Base-by-base conservation (phyloP, 2,329 filamentous ascomycete genomes). In the Aspergillus sp. region DNA sequence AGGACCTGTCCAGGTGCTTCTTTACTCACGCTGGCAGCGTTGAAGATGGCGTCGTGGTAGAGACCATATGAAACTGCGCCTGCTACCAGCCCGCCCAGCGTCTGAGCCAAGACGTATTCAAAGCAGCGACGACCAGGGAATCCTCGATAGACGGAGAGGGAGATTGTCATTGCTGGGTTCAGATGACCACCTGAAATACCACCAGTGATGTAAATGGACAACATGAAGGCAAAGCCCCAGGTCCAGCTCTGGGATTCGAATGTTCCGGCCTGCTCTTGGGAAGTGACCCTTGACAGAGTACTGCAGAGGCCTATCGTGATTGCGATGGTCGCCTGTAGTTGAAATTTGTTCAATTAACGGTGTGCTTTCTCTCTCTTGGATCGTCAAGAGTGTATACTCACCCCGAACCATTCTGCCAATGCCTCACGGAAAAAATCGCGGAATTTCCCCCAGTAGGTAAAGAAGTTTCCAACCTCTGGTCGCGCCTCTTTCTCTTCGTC, bases 161-260 rank as follows among this genome's bases (percentile, higher is more conserved):
- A 41, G 12, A 74, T 61, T 0, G 70, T 70, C 5, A 76, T 63
- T 0, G 66, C 69, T 0, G 73, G 73, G 42, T 74, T 76, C n/a
- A 76, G 60, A 45, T 76, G 73, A 0, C 67, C 71, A 47, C 73
- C 73, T 3, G 69, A 73, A 4, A 74, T 64, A 10, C 73, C 73
- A 53, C 71, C 73, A 2, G 67, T 64, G 3, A 71, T 47, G 43
- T 73, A 73, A 48, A 73, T 71, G 4, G 64, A 73, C 0, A 73
- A 48, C 58, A 63, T 64, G 44, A 63, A 57, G 3, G 49, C 56
- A 12, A 65, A 55, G 1, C 59, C 62, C 61, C 62, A 65, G 7
- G 55, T 52, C 2, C 51, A 45, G 36, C 52, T 53, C 8, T 57
- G 49, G 1, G 58, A 48, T 2, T 51, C 29, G 6, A 54, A 57